phyloP scores from a whole-genome alignment of 2,329 filamentous ascomycete genomes.

The Apiospora rasikravindrae region DNA sequence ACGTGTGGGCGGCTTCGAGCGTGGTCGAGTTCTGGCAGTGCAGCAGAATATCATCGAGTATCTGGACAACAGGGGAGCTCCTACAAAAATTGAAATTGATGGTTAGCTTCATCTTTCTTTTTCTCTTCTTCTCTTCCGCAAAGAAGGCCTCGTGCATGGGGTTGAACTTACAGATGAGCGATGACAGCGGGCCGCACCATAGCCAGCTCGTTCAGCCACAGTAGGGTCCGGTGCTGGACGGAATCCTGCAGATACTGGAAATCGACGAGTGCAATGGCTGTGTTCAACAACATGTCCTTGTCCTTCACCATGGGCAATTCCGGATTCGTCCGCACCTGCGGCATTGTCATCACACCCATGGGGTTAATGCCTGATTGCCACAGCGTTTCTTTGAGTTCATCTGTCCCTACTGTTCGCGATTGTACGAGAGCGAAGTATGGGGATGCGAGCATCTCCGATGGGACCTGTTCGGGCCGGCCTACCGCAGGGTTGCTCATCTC shows the following conservation, averaged over 20 bases:
- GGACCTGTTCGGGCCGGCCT: constrained; percentile 40
- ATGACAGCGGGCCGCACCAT: constrained; percentile 60
- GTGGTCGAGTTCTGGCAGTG: constrained; percentile 67
- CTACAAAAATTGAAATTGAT: constrained; percentile 41
- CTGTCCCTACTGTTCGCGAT: constrained; percentile 58
- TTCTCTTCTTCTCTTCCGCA: background rate
- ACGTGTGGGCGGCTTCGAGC: constrained; percentile 63
- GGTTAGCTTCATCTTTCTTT: background rate
- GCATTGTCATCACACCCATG: constrained; percentile 45
- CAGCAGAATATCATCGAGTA: constrained; percentile 66
- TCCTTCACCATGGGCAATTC: constrained; percentile 58
- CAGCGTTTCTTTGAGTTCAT: constrained; percentile 67
- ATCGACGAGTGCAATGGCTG: constrained; percentile 68
- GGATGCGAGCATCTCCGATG: constrained; percentile 45
- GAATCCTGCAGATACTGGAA: constrained; percentile 69
- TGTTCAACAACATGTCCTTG: constrained; percentile 66
- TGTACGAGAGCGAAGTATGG: constrained; percentile 67
- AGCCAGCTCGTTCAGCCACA: constrained; percentile 65
- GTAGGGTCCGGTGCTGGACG: constrained; percentile 62
- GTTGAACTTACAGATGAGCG: constrained; percentile 57
- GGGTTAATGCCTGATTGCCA: constrained; percentile 64
- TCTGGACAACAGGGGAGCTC: constrained; percentile 59
- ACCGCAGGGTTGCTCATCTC: constrained; percentile 51
- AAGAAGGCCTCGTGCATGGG: too few species aligned
- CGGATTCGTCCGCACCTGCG: constrained; percentile 47